These are phyloP conservation scores for Sclerotinia spermophila DNA, from an alignment of 2,329 filamentous ascomycete genomes.

Conservation along the genomic window DNA sequence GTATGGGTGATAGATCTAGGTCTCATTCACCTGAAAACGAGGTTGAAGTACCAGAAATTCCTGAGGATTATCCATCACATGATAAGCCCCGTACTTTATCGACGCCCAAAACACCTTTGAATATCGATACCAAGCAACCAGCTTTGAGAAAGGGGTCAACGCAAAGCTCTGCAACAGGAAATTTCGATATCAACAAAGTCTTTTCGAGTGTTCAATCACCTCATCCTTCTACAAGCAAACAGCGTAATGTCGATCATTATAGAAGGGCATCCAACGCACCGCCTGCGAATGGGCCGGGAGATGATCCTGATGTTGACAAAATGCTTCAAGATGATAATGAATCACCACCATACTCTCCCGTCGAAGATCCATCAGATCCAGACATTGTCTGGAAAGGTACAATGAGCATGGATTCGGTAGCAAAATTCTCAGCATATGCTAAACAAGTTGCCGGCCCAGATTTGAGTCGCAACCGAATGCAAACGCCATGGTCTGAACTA, in stretches of 20 bases:
- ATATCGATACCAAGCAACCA: slow-evolving; percentile 33
- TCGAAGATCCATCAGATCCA: slow-evolving; percentile 66
- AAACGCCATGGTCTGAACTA: slow-evolving; percentile 68
- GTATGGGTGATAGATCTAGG: slow-evolving; percentile 36
- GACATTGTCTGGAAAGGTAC: slow-evolving; percentile 75
- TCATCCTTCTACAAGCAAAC: slow-evolving; percentile 11
- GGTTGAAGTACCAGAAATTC: slow-evolving; percentile 35
- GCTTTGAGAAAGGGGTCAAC: slow-evolving; percentile 29
- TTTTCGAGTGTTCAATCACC: slow-evolving; percentile 82
- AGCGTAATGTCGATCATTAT: slow-evolving; percentile 40
- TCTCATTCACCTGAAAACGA: slow-evolving; percentile 39
- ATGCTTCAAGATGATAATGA: slow-evolving; percentile 78
- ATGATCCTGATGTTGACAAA: slow-evolving; percentile 86
- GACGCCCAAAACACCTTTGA: slow-evolving; percentile 33
- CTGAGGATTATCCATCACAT: slow-evolving; percentile 32
- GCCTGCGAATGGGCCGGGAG: slow-evolving; percentile 54
- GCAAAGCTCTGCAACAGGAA: slow-evolving; percentile 22
- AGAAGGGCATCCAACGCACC: slow-evolving; percentile 38
- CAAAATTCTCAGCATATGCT: slow-evolving; percentile 71
- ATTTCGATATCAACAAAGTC: slow-evolving; percentile 83
- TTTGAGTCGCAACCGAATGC: slow-evolving; percentile 48
- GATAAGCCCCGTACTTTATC: slow-evolving; percentile 31
- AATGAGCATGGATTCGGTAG: slow-evolving; percentile 72
- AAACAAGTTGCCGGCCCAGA: slow-evolving; percentile 83
- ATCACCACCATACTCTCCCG: slow-evolving; percentile 79